phyloP scores from a whole-genome alignment of 2,329 filamentous ascomycete species.

The Fusarium compactum region DNA sequence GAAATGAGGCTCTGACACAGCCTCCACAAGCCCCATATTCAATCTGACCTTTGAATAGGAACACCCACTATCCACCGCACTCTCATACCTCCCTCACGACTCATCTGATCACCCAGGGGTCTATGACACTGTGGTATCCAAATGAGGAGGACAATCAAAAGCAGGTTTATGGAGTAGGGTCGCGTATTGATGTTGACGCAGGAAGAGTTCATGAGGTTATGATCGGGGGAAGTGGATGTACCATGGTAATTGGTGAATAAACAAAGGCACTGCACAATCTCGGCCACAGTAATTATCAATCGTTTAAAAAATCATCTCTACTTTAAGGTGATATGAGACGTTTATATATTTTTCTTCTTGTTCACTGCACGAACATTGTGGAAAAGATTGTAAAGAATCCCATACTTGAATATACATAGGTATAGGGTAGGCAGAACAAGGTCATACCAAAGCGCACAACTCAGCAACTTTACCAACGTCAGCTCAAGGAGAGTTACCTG shows the following conservation, averaged over 20 bases:
- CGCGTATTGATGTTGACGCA: conserved; percentile 74
- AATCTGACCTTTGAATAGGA: conserved; percentile 57
- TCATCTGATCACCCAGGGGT: conserved; percentile 74
- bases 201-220: conserved; percentile 75
- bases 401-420: background rate
- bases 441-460: background rate
- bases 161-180: conserved; percentile 70
- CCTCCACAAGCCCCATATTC: conserved; percentile 9
- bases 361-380: background rate
- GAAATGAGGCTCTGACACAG: conserved; percentile 3
- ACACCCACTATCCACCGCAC: conserved; percentile 76
- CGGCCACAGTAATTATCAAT: background rate
- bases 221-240: conserved; percentile 74
- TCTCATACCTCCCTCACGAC: conserved; percentile 74
- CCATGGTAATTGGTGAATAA: conserved; percentile 73
- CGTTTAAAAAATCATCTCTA: background rate
- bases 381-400: background rate
- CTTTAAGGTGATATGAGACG: background rate
- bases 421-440: background rate
- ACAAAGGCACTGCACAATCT: background rate
- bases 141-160: conserved; percentile 67
- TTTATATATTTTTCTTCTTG: background rate
- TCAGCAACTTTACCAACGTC: background rate
- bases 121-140: conserved; percentile 75
- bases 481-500: background rate